Base-by-base conservation (phyloP, 495 filamentous ascomycete genomes). In the Penicillium lividum region DNA sequence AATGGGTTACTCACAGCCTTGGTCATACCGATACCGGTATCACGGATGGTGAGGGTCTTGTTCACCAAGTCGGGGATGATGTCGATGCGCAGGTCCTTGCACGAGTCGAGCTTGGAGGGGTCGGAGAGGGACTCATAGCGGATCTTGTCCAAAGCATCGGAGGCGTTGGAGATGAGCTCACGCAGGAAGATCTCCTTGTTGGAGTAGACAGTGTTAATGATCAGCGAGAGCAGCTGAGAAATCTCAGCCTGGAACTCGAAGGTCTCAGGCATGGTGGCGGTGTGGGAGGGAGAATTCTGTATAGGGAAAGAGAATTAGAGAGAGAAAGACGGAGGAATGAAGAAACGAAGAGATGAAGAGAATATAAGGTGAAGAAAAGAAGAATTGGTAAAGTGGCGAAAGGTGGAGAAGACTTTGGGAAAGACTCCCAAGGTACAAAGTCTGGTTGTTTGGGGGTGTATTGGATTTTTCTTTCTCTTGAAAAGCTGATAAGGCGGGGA, bases 181-280 rank as follows among this genome's bases (percentile, higher is more conserved):
- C 94, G 84, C 66, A 98, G 81, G 87, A 98, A 98, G 78, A 98
- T 98, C 82, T 97, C 94, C 86, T 98, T 98, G 86, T 98, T 98
- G 63, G 93, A 97, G 87, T 98, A 98, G 82, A 98, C 94, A 59
- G 94, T 98, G 89, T 98, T 98, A 83, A 98, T 98, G 80, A 98
- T 98, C 71, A 98, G 87, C 61, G 89, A 92, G 72, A 98, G 89
- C 53, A 98, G 90, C 91, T 98, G 94, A 87, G 92, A 96, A 77
- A 98, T 98, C 89, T 97, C 93, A 89, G 93, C 93, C 87, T 98
- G 94, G 83, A 98, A 98, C 87, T 97, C 92, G 82, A 97, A 97
- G 58, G 91, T 95, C 82, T 97, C 89, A 61, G 92, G 77, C 92
- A 95, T 94, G 73, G 74, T 90, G 80, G 76, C 65, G 73, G 71